Conservation (phyloP, 2,329 filamentous ascomycete species). For the Colletotrichum lentis region DNA sequence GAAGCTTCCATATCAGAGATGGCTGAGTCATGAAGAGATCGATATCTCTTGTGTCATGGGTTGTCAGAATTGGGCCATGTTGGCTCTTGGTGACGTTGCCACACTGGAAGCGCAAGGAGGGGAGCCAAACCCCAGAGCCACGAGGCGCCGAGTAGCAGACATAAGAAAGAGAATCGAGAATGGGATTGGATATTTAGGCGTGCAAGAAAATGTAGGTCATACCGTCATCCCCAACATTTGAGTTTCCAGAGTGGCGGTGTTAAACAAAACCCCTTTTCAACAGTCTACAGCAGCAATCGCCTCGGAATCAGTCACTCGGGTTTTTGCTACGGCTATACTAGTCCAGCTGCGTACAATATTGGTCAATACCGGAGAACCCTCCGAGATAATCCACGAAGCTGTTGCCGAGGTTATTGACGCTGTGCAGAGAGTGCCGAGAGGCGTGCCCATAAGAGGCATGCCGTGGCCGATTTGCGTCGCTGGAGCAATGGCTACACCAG, state of each 20-base stretch:
- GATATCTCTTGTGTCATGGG: constrained; percentile 33
- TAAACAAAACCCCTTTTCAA: neutral
- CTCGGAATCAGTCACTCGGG: constrained; percentile 26
- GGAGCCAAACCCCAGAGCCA: neutral
- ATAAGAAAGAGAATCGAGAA: constrained; percentile 7
- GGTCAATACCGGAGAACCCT: neutral
- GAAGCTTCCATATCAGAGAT: constrained; percentile 20
- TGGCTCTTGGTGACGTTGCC: constrained; percentile 30
- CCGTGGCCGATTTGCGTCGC: constrained; percentile 28
- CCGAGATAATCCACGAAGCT: neutral
- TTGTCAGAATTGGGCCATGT: constrained; percentile 35
- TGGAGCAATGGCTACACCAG: constrained; percentile 20
- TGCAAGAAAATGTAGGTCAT: constrained; percentile 6
- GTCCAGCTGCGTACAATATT: constrained; percentile 17
- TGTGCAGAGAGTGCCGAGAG: constrained; percentile 6
- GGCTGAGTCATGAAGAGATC: constrained; percentile 19
- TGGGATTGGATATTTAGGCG: constrained; percentile 1
- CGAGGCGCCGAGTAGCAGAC: neutral
- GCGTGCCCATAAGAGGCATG: constrained; percentile 16
- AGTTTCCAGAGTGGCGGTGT: no score
- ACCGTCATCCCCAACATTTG: no score
- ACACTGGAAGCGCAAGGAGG: constrained; percentile 4
- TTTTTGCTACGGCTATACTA: constrained; percentile 21
- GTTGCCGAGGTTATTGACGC: constrained; percentile 18
- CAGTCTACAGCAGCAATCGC: neutral